phyloP scores from a whole-genome alignment of 371 early-diverging fungal species.

The Thermomucor indicae-seudaticae region DNA sequence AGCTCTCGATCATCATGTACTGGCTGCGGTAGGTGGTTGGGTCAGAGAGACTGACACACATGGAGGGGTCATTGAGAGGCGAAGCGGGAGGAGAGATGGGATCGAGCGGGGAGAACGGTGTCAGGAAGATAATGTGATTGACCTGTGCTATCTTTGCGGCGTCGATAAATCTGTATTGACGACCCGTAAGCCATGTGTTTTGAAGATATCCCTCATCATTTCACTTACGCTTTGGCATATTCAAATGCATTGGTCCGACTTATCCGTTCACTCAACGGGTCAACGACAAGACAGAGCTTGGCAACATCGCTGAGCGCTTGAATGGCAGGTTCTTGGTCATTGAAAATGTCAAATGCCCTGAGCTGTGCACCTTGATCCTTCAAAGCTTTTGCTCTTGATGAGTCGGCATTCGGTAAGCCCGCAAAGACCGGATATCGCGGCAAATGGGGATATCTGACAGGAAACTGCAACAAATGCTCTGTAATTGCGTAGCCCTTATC shows the following conservation, averaged over 20 bases:
- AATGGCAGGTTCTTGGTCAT: conserved; percentile 27
- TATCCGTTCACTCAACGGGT: conserved; percentile 44
- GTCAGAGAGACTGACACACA: conserved; percentile 7
- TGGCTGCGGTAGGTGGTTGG: conserved; percentile 33
- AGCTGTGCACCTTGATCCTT: conserved; percentile 30
- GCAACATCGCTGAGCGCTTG: conserved; percentile 33
- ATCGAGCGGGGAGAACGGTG: conserved; percentile 41
- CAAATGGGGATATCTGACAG: conserved; percentile 32
- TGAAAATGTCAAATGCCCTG: conserved; percentile 36
- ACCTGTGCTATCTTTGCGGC: conserved; percentile 43
- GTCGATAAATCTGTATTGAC: conserved; percentile 32
- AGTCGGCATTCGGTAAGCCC: conserved; percentile 37
- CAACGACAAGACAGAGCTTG: conserved; percentile 39
- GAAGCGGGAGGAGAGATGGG: conserved; percentile 23
- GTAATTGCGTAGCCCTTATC: conserved; percentile 44
- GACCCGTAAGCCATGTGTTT: neutral
- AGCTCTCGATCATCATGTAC: conserved; percentile 39
- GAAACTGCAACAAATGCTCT: conserved; percentile 35
- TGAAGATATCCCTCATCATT: neutral
- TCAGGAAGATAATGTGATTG: conserved; percentile 42
- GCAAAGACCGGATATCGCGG: conserved; percentile 32
- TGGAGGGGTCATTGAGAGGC: conserved; percentile 6
- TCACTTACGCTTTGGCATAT: conserved; percentile 42
- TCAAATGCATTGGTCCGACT: conserved; percentile 34
- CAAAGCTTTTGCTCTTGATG: conserved; percentile 26